Evolutionary conservation across 345 rosid species (phyloP).

Genomic region (Camelina sativa): DNA sequence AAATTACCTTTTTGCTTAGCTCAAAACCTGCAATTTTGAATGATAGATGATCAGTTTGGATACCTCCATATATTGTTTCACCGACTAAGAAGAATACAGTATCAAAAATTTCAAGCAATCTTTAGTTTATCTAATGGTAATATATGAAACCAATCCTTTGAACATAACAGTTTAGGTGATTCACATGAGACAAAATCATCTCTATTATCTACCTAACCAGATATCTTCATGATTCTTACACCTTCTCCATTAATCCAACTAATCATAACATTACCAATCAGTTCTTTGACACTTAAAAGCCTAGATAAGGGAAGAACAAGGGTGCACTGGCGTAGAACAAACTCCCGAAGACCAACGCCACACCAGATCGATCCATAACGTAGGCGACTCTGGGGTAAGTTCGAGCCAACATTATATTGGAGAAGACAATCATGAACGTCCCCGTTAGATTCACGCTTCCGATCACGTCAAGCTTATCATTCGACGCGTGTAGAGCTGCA

Average conservation of each 20-base stretch:
- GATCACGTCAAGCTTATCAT: too few relatives aligned
- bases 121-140: too few relatives aligned
- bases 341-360: too few relatives aligned
- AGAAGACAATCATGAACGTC: too few relatives aligned
- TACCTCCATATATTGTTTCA: neutral
- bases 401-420: too few relatives aligned
- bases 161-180: neutral
- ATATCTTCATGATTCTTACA: neutral
- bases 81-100: neutral
- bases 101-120: neutral
- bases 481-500: too few relatives aligned
- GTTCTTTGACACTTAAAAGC: neutral
- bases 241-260: neutral
- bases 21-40: slow-evolving; percentile 28
- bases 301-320: neutral
- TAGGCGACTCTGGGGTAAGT: too few relatives aligned
- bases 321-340: too few relatives aligned
- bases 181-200: neutral
- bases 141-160: neutral
- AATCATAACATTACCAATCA: neutral
- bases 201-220: neutral
- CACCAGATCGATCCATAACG: too few relatives aligned
- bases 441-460: too few relatives aligned
- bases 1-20: slow-evolving; percentile 2
- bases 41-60: neutral